Evolutionary conservation across 306 rosid species (phyloP).

Genomic region (Alnus rubra): DNA sequence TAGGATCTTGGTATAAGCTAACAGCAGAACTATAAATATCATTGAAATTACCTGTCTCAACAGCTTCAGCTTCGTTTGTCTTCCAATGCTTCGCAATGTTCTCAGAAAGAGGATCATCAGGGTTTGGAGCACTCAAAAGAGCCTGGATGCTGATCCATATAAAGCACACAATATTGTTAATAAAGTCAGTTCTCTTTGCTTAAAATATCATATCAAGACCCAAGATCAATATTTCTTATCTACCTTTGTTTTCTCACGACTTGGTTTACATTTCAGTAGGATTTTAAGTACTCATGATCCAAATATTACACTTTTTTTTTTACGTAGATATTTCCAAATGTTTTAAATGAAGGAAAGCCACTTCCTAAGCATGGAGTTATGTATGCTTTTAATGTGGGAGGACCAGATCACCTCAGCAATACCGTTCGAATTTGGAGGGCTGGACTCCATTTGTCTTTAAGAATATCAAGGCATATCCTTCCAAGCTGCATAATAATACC

Average conservation of each 20-base stretch:
- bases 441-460: constrained; percentile 93
- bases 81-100: constrained; percentile 98
- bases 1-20: neutral
- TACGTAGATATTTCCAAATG: neutral
- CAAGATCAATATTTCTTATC: neutral
- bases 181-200: neutral
- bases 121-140: constrained; percentile 96
- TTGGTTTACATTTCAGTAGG: neutral
- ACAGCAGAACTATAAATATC: neutral
- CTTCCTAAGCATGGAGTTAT: neutral
- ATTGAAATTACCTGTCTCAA: constrained; percentile 70
- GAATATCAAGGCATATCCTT: constrained; percentile 89
- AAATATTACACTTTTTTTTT: neutral
- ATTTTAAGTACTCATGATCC: neutral
- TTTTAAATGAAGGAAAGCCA: neutral
- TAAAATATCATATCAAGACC: neutral
- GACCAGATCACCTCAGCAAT: constrained; percentile 60
- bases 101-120: constrained; percentile 97
- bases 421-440: constrained; percentile 92
- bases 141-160: constrained; percentile 75
- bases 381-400: neutral
- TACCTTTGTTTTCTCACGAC: neutral
- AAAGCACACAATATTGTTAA: constrained; percentile 11
- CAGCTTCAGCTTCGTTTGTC: constrained; percentile 84
- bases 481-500: constrained; percentile 62